Evolutionary conservation across 1,284 basidiomycete species (phyloP).

Genomic region (Ganoderma lucidum): DNA sequence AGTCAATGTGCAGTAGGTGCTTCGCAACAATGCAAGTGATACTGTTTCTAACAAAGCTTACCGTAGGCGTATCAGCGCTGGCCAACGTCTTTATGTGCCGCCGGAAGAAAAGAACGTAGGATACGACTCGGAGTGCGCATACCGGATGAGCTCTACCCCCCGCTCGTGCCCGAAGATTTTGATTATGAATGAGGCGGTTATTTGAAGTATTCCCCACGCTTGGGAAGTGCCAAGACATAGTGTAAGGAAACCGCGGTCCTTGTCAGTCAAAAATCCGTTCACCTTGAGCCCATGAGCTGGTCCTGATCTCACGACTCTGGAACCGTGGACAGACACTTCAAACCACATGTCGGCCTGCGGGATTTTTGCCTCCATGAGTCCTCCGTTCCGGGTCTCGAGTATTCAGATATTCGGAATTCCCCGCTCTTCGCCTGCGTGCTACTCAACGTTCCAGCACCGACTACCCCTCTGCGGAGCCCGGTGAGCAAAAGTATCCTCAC

Average conservation of each 20-base stretch:
- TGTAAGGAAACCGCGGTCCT: background rate
- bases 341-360: background rate
- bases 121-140: background rate
- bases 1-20: no score
- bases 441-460: no score
- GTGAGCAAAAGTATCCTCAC: background rate
- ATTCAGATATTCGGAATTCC: background rate
- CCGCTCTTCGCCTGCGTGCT: background rate
- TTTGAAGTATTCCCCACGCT: background rate
- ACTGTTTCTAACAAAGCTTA: no score
- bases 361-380: no score
- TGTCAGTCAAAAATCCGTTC: background rate
- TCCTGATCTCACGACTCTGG: background rate
- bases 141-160: background rate
- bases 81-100: no score
- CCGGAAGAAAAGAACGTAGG: background rate
- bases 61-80: no score
- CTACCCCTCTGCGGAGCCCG: background rate
- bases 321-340: background rate
- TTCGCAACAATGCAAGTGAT: no score
- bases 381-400: background rate
- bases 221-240: slow-evolving; percentile 4
- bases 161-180: background rate
- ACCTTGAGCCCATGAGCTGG: background rate
- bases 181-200: background rate